phyloP scores from a whole-genome alignment of 1,284 basidiomycete species.

The Trametes pubescens region DNA sequence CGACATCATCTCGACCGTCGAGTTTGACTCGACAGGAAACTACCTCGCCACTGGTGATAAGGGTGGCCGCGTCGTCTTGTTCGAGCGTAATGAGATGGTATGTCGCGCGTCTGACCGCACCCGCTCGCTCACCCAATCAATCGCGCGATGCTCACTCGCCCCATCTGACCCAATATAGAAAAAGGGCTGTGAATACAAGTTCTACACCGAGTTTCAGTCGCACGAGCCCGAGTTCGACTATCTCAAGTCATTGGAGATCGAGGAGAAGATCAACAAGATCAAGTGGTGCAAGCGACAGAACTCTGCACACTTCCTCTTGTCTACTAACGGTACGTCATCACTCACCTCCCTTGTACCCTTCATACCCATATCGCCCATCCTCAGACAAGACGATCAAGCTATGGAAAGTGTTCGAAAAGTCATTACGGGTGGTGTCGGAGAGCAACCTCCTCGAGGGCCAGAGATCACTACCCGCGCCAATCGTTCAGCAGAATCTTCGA shows the following conservation, averaged over 20 bases:
- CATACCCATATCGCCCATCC: background rate
- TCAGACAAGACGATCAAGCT: constrained; percentile 99
- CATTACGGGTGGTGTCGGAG: constrained; percentile 94
- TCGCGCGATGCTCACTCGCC: constrained; percentile 16
- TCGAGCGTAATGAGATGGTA: constrained; percentile 98
- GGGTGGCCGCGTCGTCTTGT: constrained; percentile 97
- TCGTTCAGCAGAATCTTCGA: constrained; percentile 65
- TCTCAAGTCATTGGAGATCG: constrained; percentile 99
- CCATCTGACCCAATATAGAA: constrained; percentile 63
- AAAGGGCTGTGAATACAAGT: constrained; percentile 99
- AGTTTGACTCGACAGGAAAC: constrained; percentile 99
- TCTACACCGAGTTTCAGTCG: constrained; percentile 99
- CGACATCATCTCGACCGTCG: constrained; percentile 99
- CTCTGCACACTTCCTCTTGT: constrained; percentile 95
- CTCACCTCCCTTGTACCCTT: background rate
- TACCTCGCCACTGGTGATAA: constrained; percentile 99
- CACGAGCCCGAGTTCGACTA: constrained; percentile 99
- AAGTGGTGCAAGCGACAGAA: constrained; percentile 99
- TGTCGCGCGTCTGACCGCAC: constrained; percentile 47
- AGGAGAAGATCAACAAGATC: constrained; percentile 99
- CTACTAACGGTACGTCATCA: constrained; percentile 85
- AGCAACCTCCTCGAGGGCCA: constrained; percentile 93
- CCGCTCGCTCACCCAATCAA: constrained; percentile 16
- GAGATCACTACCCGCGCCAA: constrained; percentile 68
- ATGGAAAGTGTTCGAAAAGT: constrained; percentile 99